These are phyloP conservation scores for Elongisporangium anandrum DNA, from an alignment of 352 stramenopile genomes.

Conservation along the genomic window DNA sequence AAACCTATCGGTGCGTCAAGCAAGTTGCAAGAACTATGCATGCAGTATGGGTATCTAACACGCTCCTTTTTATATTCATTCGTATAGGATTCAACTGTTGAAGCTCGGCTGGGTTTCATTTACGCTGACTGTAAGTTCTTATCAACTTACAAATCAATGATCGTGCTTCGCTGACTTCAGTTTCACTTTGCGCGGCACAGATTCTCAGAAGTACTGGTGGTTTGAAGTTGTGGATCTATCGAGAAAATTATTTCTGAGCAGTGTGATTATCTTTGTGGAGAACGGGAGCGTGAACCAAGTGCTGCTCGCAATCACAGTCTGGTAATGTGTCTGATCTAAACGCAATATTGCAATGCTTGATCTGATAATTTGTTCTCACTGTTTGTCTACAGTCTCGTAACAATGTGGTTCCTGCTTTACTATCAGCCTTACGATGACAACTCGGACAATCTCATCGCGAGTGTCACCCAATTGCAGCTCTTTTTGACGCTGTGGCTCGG, in stretches of 20 bases:
- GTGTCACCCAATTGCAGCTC: constrained; percentile 71
- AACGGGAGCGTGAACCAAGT: constrained; percentile 69
- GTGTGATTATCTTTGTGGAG: constrained; percentile 70
- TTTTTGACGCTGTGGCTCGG: constrained; percentile 82
- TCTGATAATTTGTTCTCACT: constrained; percentile 1
- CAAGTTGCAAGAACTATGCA: neutral
- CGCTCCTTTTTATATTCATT: constrained; percentile 1
- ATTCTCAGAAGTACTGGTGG: constrained; percentile 69
- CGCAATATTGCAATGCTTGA: neutral
- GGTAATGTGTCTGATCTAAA: constrained; percentile 16
- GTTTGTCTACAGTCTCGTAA: constrained; percentile 29
- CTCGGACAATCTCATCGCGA: constrained; percentile 68
- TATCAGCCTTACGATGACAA: constrained; percentile 73
- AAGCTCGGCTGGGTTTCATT: constrained; percentile 68
- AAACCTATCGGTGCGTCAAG: constrained; percentile 44
- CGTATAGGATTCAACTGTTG: constrained; percentile 62
- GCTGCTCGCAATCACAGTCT: constrained; percentile 58
- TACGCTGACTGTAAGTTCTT: constrained; percentile 60
- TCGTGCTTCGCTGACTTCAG: neutral
- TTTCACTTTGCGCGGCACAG: constrained; percentile 16
- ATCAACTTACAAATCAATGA: neutral
- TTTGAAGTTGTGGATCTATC: constrained; percentile 80
- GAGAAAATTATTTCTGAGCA: constrained; percentile 70
- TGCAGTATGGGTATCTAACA: constrained; percentile 2
- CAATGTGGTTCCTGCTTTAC: constrained; percentile 77